Evolutionary conservation across 2,329 filamentous ascomycete genomes (phyloP), one percentile per base, ranked within the genome.

Genomic region (Karstenula rhodostoma): DNA sequence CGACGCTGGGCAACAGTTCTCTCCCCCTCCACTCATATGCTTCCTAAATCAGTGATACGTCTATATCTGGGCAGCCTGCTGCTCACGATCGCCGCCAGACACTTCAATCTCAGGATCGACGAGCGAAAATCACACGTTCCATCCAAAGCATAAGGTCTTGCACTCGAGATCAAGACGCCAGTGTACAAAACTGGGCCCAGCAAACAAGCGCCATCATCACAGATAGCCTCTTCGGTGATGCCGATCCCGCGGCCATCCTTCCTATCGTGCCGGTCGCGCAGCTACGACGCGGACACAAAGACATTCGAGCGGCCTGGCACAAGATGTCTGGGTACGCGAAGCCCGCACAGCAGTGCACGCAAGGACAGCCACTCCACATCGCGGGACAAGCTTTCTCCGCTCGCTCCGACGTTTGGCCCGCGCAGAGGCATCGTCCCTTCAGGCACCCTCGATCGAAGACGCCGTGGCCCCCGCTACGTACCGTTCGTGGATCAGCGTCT

Each of bases 341-440:
- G 8, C 29, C 29, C 12, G 29, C 29, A 32, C 4, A 9, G 29
- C 8, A 54, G 22, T 5, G 29, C n/a, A 17, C 23, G 50, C 12
- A 23, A 19, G 6, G 32, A 44, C 13, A n/a, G 55, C 32, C n/a
- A 42, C 17, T 42, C 46, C 22, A n/a, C 12, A 12, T 25, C 35
- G 23, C 40, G 47, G 44, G 23, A 37, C 9, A 43, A 57, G 48
- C 54, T 58, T 22, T 63, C 60, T 13, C 61, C 63, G 9, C 58
- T 64, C 22, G 57, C 56, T 37, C 63, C 66, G 13, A 63, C 62
- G 4, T 68, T 68, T 35, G 66, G 64, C 4, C 64, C 60, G 3
- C 56, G 66, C 7, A 53, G 52, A 27, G 58, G 57, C 19, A 29
- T 48, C 27, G 32, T 60, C 0, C 60, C 59, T 4, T 46, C 50